Percentiles rank a stretch among this genome's conserved stretches.
These are phyloP conservation scores for Dothideomycetes sp. DNA, from an alignment of 2,329 filamentous ascomycete genomes.

Conservation along the genomic window DNA sequence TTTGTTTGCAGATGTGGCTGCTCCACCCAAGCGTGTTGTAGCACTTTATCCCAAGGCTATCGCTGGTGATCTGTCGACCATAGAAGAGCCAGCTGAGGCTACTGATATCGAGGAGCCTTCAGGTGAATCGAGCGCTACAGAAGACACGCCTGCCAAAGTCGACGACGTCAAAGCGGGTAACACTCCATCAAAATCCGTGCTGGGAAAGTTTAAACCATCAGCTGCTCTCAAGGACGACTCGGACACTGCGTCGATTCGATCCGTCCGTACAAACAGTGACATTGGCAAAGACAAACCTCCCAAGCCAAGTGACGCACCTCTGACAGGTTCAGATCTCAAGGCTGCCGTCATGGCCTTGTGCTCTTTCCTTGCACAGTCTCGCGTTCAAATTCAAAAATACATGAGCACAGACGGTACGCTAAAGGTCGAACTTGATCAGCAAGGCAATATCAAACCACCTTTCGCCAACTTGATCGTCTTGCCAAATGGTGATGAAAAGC, in stretches of 20 bases:
- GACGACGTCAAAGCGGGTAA: constrained; percentile 24
- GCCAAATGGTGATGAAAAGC: constrained; percentile 27
- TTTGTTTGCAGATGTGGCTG: constrained; percentile 80
- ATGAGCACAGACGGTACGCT: constrained; percentile 50
- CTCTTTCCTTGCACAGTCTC: constrained; percentile 79
- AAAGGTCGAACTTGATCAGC: constrained; percentile 31
- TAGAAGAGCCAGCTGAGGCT: constrained; percentile 42
- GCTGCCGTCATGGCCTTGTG: constrained; percentile 74
- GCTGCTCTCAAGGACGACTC: constrained; percentile 36
- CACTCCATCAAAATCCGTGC: constrained; percentile 31
- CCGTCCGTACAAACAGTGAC: constrained; percentile 49
- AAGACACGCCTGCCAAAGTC: constrained; percentile 18
- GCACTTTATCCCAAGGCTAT: constrained; percentile 75
- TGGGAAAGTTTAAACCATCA: constrained; percentile 39
- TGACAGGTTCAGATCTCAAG: constrained; percentile 75
- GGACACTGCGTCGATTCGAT: constrained; percentile 50
- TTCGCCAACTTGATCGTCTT: constrained; percentile 36
- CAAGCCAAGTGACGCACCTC: constrained; percentile 44
- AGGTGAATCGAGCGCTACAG: constrained; percentile 30
- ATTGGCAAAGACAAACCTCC: constrained; percentile 39
- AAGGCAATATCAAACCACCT: constrained; percentile 28
- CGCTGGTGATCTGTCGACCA: constrained; percentile 66
- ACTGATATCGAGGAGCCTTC: constrained; percentile 37
- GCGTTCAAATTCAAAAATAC: constrained; percentile 54
- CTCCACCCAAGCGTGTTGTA: constrained; percentile 81